Evolutionary conservation across 129 eudicot genomes (phyloP), one percentile per base, ranked within the genome.

Genomic region (Saposhnikovia divaricata): DNA sequence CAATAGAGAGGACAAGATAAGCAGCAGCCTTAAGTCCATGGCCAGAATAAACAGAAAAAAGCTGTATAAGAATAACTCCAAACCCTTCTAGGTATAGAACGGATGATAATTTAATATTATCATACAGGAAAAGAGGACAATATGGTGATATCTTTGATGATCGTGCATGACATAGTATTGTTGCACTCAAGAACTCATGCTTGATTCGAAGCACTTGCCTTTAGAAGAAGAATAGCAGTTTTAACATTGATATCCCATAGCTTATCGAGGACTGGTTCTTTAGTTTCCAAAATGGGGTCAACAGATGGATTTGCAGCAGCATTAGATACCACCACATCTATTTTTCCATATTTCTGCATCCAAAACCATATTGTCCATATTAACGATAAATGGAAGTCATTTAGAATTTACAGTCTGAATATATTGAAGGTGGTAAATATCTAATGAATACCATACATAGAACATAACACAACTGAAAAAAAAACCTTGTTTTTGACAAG

Each of bases 161-260:
- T n/a, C 69, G 25, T 11, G 3, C 13, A 40, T 11, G 50, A 23
- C 4, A 40, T 5, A 4, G 18, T 21, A 44, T 74, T 74, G 37
- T 25, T 74, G 53, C 57, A 42, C 51, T 42, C 50, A 23, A 6
- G 53, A 59, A 63, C 34, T 74, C 37, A 43, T 74, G 37, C 80
- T 25, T 78, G 23, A 51, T 76, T 51, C 37, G 72, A 15, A 79
- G 14, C 47, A 80, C 78, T 74, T 83, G 90, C 99, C 90, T 95
- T 86, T 37, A 95, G 80, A 83, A 95, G 88, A 23, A 95, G 93
- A 82, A 95, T 89, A 53, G 95, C 74, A 68, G 96, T 83, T 82
- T 95, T 95, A 13, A 95, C 91, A 82, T 95, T 95, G 48, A 90
- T 81, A 45, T 95, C 99, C 99, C 97, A 95, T 68, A 95, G 89